phyloP scores from a whole-genome alignment of 805 yeast species.

The Hanseniaspora vineae region DNA sequence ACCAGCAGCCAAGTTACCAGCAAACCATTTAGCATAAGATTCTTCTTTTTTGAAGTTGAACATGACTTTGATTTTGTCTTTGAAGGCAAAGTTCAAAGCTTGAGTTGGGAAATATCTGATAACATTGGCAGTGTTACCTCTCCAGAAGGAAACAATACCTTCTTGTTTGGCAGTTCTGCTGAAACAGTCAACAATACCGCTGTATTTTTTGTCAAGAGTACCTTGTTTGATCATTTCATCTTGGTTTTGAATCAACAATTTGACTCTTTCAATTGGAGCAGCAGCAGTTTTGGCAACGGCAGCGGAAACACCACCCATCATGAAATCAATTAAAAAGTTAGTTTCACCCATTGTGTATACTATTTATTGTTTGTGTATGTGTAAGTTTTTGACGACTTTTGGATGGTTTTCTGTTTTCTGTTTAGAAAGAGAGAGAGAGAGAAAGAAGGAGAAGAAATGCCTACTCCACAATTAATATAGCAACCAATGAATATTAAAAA shows the following conservation, averaged over 20 bases:
- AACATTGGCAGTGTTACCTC: constrained; percentile 99
- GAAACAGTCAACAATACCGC: constrained; percentile 90
- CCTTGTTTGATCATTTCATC: constrained; percentile 98
- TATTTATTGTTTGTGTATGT: neutral
- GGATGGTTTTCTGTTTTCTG: neutral
- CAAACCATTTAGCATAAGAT: constrained; percentile 86
- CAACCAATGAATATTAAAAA: too few relatives aligned
- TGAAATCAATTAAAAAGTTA: constrained; percentile 50
- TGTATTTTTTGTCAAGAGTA: constrained; percentile 74
- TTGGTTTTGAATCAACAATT: constrained; percentile 92
- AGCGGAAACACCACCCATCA: constrained; percentile 99
- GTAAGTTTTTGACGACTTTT: constrained; percentile 2
- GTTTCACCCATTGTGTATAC: constrained; percentile 24
- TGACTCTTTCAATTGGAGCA: constrained; percentile 92
- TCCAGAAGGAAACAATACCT: constrained; percentile 92
- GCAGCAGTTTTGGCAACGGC: constrained; percentile 97
- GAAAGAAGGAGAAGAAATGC: too few relatives aligned
- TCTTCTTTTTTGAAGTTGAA: constrained; percentile 96
- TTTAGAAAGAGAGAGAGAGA: too few relatives aligned
- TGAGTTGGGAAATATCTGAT: constrained; percentile 99
- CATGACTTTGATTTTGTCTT: constrained; percentile 90
- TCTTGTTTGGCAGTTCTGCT: constrained; percentile 86
- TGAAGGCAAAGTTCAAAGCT: constrained; percentile 97
- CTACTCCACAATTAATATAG: too few relatives aligned
- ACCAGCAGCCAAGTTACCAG: constrained; percentile 98